These are phyloP conservation scores for Fusarium sp. DNA, from an alignment of 2,329 filamentous ascomycete genomes.

Conservation along the genomic window DNA sequence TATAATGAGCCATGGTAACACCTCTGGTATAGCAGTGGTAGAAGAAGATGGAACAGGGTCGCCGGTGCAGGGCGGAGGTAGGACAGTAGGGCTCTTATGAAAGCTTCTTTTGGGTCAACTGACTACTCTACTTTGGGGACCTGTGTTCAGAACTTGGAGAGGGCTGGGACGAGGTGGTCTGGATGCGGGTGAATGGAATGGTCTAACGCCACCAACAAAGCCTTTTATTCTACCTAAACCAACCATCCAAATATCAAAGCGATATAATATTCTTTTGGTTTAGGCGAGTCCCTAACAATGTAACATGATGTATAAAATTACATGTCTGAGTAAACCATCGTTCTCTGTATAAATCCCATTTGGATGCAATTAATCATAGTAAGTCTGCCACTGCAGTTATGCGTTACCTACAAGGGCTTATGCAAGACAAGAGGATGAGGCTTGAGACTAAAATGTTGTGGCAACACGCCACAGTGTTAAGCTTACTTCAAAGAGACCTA, in stretches of 20 bases:
- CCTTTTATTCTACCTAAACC: not conserved
- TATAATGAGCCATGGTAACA: conserved; percentile 2
- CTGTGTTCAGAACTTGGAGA: fast-evolving
- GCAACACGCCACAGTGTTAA: too few relatives aligned
- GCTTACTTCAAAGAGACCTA: too few relatives aligned
- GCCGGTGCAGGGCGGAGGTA: not conserved
- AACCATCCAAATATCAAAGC: not conserved
- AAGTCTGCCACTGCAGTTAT: too few relatives aligned
- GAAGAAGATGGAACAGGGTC: fast-evolving
- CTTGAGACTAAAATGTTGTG: too few relatives aligned
- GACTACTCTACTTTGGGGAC: not conserved
- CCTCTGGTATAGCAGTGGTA: not conserved
- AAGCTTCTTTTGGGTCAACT: fast-evolving
- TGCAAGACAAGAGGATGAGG: too few relatives aligned
- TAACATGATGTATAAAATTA: too few relatives aligned
- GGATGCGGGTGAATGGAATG: not conserved
- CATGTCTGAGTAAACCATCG: too few relatives aligned
- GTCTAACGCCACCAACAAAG: not conserved
- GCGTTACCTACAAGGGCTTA: too few relatives aligned
- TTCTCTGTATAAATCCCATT: too few relatives aligned
- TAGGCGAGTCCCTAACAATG: too few relatives aligned
- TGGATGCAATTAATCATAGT: too few relatives aligned
- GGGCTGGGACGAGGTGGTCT: not conserved
- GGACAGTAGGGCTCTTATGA: not conserved
- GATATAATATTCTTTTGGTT: too few relatives aligned